Evolutionary conservation across 495 filamentous ascomycete species (phyloP), one percentile per base, ranked within the genome.

Genomic region (Sordaria brevicollis): DNA sequence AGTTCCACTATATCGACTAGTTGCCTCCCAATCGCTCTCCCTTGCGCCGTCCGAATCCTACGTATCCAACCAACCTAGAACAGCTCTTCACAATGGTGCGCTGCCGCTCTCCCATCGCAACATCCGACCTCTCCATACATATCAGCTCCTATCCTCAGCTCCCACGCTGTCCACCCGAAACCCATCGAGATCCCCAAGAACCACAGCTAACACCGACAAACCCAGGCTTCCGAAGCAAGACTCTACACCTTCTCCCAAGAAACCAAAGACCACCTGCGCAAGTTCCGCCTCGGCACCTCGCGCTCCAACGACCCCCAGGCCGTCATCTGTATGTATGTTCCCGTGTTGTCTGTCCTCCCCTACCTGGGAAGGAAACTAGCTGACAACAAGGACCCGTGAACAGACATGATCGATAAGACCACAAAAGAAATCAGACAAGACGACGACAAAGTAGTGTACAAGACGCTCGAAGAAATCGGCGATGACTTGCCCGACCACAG

Each of bases 401-500:
- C 62, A 94, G 91, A 93, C 79, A 76, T 88, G 73, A 97, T 99
- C 83, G 91, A 97, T 81, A 91, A 90, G 76, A 88, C 89, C 70
- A 95, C 83, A 41, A 86, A 96, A 69, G 94, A 97, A 80, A 96
- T 99, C 78, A 88, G 87, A 49, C 86, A 90, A 72, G 91, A 94
- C 77, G 90, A 90, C 49, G 86, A 89, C 35, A 79, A 81, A 67
- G 85, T 87, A 65, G 86, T 93, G 68, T 97, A 96, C 81, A 90
- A 87, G 7, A 88, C 89, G 68, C 87, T 99, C 76, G 84, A 89
- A 35, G 89, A 91, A 39, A 80, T 99, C 41, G 89, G 84, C 65
- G 94, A 97, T 66, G 94, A 95, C 77, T 88, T 99, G 54, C 95
- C 95, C n/a, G 93, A 97, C 65, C 89, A 96, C 74, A 88, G 92